These are phyloP conservation scores for Cnidoscolus chayamansa DNA, from an alignment of 441 rosid genomes.

Conservation along the genomic window DNA sequence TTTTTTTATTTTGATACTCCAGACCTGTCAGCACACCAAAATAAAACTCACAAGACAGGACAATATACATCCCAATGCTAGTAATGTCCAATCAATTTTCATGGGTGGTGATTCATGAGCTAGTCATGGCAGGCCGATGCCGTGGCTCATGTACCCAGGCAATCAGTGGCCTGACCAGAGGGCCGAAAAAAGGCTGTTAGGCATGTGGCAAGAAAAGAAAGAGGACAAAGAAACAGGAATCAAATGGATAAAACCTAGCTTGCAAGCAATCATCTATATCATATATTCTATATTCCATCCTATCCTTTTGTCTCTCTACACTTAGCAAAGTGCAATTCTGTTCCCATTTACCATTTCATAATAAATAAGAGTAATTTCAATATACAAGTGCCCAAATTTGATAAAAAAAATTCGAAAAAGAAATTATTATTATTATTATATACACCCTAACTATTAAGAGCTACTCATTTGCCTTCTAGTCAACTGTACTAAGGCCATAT, in stretches of 20 bases:
- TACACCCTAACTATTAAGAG: background rate
- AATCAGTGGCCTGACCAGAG: conserved; percentile 24
- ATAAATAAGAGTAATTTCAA: background rate
- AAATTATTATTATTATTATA: background rate
- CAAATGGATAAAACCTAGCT: conserved; percentile 42
- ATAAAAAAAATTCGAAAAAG: background rate
- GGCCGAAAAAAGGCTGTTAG: conserved; percentile 35
- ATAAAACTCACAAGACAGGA: background rate
- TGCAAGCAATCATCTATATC: conserved; percentile 49
- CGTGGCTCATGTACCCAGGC: background rate
- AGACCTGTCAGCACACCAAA: too few species aligned
- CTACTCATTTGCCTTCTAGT: background rate
- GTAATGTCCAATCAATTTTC: conserved; percentile 8
- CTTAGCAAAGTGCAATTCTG: conserved; percentile 21
- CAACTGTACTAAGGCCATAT: background rate
- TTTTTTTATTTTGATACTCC: too few species aligned
- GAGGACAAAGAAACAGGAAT: conserved; percentile 21
- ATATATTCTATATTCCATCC: conserved; percentile 21
- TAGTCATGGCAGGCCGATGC: background rate
- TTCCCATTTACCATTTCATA: conserved; percentile 9
- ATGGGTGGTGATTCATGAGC: background rate
- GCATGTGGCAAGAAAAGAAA: conserved; percentile 37
- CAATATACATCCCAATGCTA: conserved; percentile 6
- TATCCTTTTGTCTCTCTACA: conserved; percentile 25
- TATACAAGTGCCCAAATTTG: background rate